Base-by-base conservation (phyloP, 1,284 basidiomycete genomes). In the Tremellales sp. region DNA sequence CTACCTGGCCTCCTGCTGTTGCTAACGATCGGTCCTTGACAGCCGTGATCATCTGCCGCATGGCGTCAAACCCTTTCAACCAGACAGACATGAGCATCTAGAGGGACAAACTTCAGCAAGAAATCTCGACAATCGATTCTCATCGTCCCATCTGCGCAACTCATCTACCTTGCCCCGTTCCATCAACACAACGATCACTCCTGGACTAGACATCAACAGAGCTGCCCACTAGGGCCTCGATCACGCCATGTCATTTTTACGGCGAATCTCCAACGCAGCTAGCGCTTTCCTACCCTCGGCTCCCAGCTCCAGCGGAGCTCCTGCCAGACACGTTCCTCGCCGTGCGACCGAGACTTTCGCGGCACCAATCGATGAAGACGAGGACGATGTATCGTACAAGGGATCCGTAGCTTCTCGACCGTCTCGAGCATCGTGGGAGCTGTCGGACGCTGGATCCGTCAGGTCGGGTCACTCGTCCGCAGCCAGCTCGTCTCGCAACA, bases 381-480 rank as follows among this genome's bases (percentile, higher is more conserved):
- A 50, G 10, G 52, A 56, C 8, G 48, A 37, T 19, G 15, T 31
- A 8, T 31, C 29, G 29, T 31, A 31, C 29, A 31, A 31, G 29
- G 29, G 29, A 8, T 48, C 53, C 24, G 46, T 57, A 19, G 48
- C 52, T 22, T 51, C 49, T 11, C 48, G 54, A 21, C 51, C 45
- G n/a, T 61, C 56, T 19, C 45, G 63, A 41, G 61, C 60, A 31
- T 68, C 67, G 8, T 68, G 63, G 62, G 67, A 68, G 47, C 27
- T 68, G 13, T 68, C 67, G 21, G 64, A 67, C 22, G 36, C 45
- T 22, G 57, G 45, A 3, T 67, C 64, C 6, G 33, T 53, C 10
- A 35, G 21, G 10, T 53, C 51, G 3, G n/a, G n/a, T n/a, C n/a
- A n/a, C n/a, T 31, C 29, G 8, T 42, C 37, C 47, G 43, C 43